phyloP scores from a whole-genome alignment of 441 rosid species.

The Rhodomyrtus psidioides region DNA sequence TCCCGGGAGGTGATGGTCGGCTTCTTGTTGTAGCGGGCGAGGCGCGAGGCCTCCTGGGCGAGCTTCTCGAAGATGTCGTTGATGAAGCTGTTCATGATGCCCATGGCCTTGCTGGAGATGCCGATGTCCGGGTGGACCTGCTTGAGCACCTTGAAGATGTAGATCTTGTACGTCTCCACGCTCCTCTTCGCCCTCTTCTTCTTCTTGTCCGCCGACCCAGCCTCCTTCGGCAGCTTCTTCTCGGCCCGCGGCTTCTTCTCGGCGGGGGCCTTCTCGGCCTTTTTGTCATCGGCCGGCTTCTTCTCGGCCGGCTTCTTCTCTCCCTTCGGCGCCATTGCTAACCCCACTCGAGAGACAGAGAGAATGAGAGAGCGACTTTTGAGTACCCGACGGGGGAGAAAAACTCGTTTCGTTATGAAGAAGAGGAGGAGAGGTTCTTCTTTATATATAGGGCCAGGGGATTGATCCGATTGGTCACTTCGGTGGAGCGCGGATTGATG shows the following conservation, averaged over 20 bases:
- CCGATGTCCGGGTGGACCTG: not conserved
- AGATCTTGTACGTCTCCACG: constrained; percentile 9
- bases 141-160: not conserved
- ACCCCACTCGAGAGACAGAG: not conserved
- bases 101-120: not conserved
- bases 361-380: not conserved
- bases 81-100: not conserved
- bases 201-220: not conserved
- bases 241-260: constrained; percentile 10
- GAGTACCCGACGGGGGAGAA: not conserved
- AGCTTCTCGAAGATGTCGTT: not conserved
- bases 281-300: not conserved
- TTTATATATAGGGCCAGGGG: not conserved
- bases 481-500: not conserved
- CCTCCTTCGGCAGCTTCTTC: constrained; percentile 8
- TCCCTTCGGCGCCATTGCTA: constrained; percentile 1
- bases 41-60: not conserved
- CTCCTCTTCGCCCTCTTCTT: constrained; percentile 1
- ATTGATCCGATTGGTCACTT: not conserved
- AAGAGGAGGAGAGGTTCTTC: not conserved
- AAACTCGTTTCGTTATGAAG: not conserved
- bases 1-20: constrained; percentile 9
- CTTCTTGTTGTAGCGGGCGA: constrained; percentile 6
- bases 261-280: constrained; percentile 1
- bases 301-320: constrained; percentile 8